phyloP scores from a whole-genome alignment of 305 asterid genomes.

The Withania somnifera region DNA sequence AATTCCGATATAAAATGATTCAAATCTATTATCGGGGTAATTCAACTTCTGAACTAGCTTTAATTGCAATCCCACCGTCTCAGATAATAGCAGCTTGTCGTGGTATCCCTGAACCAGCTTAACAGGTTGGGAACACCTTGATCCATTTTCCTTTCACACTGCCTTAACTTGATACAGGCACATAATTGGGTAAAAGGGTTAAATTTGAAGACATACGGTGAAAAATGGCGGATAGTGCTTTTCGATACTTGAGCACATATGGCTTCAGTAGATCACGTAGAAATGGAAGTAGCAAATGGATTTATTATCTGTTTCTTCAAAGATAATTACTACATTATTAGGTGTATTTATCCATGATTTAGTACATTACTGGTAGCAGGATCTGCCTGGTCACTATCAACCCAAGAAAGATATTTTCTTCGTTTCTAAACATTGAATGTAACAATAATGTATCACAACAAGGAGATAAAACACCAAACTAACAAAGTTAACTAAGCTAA shows the following conservation, averaged over 20 bases:
- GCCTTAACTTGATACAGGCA: conserved; percentile 33
- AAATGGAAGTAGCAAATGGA: conserved; percentile 52
- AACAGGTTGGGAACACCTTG: conserved; percentile 61
- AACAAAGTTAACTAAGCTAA: no score
- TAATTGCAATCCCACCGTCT: conserved; percentile 92
- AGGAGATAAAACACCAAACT: no score
- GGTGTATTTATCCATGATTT: conserved; percentile 73
- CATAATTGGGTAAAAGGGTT: conserved; percentile 6
- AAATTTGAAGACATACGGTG: not conserved
- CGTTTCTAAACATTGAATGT: no score
- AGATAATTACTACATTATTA: conserved; percentile 58
- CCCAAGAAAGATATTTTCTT: no score
- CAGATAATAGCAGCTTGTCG: conserved; percentile 55
- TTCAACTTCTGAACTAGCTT: conserved; percentile 6
- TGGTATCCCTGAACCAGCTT: conserved; percentile 61
- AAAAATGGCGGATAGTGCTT: conserved; percentile 32
- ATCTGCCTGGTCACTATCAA: no score
- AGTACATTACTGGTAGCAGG: no score
- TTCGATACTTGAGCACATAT: conserved; percentile 61
- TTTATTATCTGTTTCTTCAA: conserved; percentile 71
- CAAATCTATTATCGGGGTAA: conserved; percentile 9
- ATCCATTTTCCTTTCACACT: conserved; percentile 73
- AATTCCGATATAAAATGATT: conserved; percentile 6
- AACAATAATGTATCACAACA: no score
- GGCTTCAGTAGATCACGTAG: conserved; percentile 36